Percentiles rank a stretch among this genome's conserved stretches.
These are phyloP conservation scores for Spathaspora gorwiae DNA, from an alignment of 805 yeast species.

Conservation along the genomic window DNA sequence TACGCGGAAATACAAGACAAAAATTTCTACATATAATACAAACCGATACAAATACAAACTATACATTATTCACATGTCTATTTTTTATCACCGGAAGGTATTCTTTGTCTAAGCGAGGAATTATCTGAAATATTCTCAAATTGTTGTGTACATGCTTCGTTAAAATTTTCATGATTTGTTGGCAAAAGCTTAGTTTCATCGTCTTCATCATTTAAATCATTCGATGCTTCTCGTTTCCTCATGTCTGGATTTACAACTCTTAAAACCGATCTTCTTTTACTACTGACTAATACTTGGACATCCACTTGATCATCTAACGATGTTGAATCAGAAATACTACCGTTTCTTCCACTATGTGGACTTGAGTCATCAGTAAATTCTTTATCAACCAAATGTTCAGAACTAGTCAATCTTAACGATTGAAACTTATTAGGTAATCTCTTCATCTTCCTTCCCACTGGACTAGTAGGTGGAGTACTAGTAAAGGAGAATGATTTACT, in stretches of 20 bases:
- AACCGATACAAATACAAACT: not conserved
- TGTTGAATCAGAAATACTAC: slow-evolving; percentile 24
- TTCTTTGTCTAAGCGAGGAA: slow-evolving; percentile 11
- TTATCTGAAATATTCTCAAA: slow-evolving; percentile 6
- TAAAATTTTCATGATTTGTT: not conserved
- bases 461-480: slow-evolving; percentile 18
- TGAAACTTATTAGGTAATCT: slow-evolving; percentile 1
- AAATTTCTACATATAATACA: no score
- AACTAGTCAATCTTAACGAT: slow-evolving; percentile 6
- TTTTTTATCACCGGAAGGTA: slow-evolving; percentile 13
- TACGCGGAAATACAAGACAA: no score
- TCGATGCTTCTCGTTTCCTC: not conserved
- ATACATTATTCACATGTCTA: not conserved
- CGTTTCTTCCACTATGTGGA: slow-evolving; percentile 4
- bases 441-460: slow-evolving; percentile 6
- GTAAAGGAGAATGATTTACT: slow-evolving; percentile 21
- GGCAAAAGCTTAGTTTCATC: not conserved
- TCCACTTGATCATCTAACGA: slow-evolving; percentile 49
- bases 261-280: slow-evolving; percentile 55
- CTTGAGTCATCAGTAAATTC: not conserved
- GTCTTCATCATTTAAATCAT: slow-evolving; percentile 2
- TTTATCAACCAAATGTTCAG: slow-evolving; percentile 4
- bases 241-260: slow-evolving; percentile 58
- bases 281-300: slow-evolving; percentile 68
- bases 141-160: slow-evolving; percentile 4